These are phyloP conservation scores for Rhypophila decipiens DNA, from an alignment of 495 filamentous ascomycete genomes.

Conservation along the genomic window DNA sequence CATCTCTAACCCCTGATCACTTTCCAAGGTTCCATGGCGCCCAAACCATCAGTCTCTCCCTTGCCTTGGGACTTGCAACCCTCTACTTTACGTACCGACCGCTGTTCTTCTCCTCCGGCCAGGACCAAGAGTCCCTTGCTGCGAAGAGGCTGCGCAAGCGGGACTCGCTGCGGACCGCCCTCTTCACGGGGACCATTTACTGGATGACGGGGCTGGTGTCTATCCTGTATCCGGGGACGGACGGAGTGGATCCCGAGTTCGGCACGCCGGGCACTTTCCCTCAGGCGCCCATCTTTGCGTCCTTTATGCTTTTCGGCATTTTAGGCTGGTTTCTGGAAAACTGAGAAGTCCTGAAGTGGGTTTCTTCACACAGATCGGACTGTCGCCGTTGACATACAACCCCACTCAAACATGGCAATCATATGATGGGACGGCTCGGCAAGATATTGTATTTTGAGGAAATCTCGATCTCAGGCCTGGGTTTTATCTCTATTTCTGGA, in stretches of 20 bases:
- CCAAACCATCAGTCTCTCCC: conserved; percentile 47
- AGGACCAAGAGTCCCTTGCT: conserved; percentile 12
- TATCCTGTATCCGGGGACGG: conserved; percentile 43
- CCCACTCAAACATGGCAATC: too few species aligned
- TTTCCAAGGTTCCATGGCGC: conserved; percentile 45
- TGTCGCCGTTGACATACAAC: too few species aligned
- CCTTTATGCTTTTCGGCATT: conserved; percentile 16
- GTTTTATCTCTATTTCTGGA: too few species aligned
- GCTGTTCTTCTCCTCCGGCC: conserved; percentile 7
- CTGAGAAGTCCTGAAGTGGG: too few species aligned
- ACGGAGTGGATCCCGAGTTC: conserved; percentile 51
- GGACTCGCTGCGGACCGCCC: conserved; percentile 31
- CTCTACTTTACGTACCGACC: conserved; percentile 44
- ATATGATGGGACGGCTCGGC: too few species aligned
- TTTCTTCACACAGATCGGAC: too few species aligned
- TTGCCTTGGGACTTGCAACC: conserved; percentile 37
- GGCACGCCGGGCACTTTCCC: conserved; percentile 43
- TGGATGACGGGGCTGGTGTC: conserved; percentile 43
- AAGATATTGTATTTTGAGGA: too few species aligned
- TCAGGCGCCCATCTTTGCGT: conserved; percentile 35
- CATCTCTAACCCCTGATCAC: background rate
- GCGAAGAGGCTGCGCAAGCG: conserved; percentile 9
- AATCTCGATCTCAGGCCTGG: too few species aligned
- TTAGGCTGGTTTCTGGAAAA: conserved; percentile 31
- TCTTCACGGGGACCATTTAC: conserved; percentile 43